Percentiles rank a stretch among this genome's conserved stretches.
These are phyloP conservation scores for Trichosporon sp. DNA, from an alignment of 1,284 basidiomycete species.

Conservation along the genomic window DNA sequence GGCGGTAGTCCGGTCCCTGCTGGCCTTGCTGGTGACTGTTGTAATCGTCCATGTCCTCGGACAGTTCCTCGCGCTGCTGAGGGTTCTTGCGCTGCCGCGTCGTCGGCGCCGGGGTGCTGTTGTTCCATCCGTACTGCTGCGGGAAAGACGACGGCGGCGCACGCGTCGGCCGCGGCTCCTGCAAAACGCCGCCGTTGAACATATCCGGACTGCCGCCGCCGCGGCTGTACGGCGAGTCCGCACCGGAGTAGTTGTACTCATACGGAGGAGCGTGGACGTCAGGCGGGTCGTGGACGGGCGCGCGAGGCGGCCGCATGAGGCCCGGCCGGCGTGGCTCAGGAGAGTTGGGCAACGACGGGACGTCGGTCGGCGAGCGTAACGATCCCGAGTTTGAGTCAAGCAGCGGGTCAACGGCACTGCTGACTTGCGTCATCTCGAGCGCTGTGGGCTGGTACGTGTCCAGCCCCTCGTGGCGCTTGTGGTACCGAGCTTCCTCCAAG, in stretches of 20 bases:
- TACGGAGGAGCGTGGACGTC: slow-evolving; percentile 6
- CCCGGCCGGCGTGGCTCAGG: not conserved
- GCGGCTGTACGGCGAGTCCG: not conserved
- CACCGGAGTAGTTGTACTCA: not conserved
- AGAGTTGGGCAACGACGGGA: not conserved
- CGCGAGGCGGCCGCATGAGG: not conserved
- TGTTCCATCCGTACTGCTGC: slow-evolving; percentile 11
- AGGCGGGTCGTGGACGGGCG: not conserved
- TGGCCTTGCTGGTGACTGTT: not conserved
- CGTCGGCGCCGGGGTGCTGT: not conserved
- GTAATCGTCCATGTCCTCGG: not conserved
- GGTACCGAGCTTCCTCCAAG: slow-evolving; percentile 18
- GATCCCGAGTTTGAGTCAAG: not conserved
- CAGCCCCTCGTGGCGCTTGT: not conserved
- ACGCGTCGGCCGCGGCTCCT: not conserved
- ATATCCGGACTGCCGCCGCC: slow-evolving; percentile 5
- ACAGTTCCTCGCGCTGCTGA: not conserved
- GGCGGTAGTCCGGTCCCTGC: not conserved
- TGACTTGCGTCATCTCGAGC: slow-evolving; percentile 12
- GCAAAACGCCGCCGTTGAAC: not conserved
- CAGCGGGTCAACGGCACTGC: slow-evolving; percentile 4
- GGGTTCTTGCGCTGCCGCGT: not conserved
- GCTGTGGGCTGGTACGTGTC: not conserved
- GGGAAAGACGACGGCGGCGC: not conserved
- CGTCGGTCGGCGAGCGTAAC: not conserved